Conservation (phyloP, 2,329 filamentous ascomycete species). For the Bretziella fagacearum region DNA sequence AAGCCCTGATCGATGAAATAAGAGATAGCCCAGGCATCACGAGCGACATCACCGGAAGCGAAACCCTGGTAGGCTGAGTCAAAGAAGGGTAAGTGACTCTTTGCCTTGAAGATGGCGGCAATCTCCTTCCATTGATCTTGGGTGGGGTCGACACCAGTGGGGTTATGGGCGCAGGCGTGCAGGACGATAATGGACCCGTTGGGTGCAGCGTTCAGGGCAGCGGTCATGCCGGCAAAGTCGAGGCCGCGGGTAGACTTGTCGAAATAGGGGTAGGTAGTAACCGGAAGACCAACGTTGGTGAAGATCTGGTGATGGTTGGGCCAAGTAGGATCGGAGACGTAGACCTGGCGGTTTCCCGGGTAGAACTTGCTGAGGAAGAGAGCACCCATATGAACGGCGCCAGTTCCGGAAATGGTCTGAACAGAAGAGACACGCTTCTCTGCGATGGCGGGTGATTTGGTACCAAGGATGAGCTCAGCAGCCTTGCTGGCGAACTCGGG, state of each 20-base stretch:
- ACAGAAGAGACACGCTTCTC: conserved; percentile 69
- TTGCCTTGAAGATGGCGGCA: conserved; percentile 55
- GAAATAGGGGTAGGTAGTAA: conserved; percentile 88
- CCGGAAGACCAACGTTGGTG: conserved; percentile 63
- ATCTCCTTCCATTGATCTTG: conserved; percentile 89
- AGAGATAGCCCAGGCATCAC: conserved; percentile 80
- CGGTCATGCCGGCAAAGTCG: conserved; percentile 79
- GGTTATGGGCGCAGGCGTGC: conserved; percentile 95
- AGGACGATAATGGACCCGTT: conserved; percentile 73
- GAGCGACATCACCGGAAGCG: conserved; percentile 71
- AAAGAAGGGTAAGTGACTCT: conserved; percentile 92
- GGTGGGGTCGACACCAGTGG: conserved; percentile 89
- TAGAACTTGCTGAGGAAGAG: conserved; percentile 90
- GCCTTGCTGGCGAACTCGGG: conserved; percentile 74
- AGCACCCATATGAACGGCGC: conserved; percentile 81
- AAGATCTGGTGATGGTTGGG: conserved; percentile 99
- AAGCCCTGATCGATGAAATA: conserved; percentile 90
- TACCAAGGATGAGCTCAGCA: conserved; percentile 74
- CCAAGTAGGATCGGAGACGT: conserved; percentile 93
- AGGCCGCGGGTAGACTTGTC: conserved; percentile 74
- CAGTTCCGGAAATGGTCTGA: conserved; percentile 94
- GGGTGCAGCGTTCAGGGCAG: conserved; percentile 51
- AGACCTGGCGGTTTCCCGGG: conserved; percentile 55
- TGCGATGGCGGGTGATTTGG: conserved; percentile 60
- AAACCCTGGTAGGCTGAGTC: conserved; percentile 97